These are phyloP conservation scores for Aspergillus sp. DNA, from an alignment of 2,329 filamentous ascomycete genomes.

Conservation along the genomic window DNA sequence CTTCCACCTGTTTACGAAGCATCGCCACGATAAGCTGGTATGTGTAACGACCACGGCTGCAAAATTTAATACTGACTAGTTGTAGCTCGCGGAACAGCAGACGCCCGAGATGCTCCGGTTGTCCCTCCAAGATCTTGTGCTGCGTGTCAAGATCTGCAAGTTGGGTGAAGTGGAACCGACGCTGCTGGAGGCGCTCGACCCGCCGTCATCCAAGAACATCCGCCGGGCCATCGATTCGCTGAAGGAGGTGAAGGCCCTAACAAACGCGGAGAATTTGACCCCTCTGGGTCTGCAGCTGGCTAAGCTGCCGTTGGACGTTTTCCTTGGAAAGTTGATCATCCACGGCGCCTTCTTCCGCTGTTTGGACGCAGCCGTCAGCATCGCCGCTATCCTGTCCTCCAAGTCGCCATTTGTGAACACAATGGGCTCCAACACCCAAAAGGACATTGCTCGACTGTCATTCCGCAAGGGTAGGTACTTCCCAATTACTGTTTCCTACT, in stretches of 20 bases:
- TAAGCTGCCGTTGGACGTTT: conserved; percentile 86
- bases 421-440: conserved; percentile 79
- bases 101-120: conserved; percentile 94
- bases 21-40: conserved; percentile 74
- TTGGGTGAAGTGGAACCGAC: conserved; percentile 91
- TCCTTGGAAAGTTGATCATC: conserved; percentile 89
- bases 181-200: conserved; percentile 81
- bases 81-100: conserved; percentile 81
- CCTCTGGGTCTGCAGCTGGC: conserved; percentile 83
- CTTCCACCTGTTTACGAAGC: conserved; percentile 92
- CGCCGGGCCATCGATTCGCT: conserved; percentile 88
- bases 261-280: conserved; percentile 77
- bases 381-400: conserved; percentile 88
- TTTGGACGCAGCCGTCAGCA: conserved; percentile 85
- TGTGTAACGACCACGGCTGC: conserved; percentile 5
- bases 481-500: neutral
- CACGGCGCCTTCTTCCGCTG: conserved; percentile 86
- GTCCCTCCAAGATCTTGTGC: conserved; percentile 90
- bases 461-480: conserved; percentile 66
- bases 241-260: conserved; percentile 88
- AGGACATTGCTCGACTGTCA: conserved; percentile 72
- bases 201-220: conserved; percentile 89
- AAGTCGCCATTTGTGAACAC: conserved; percentile 92
- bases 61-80: conserved; percentile 15
- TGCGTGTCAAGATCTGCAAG: conserved; percentile 96